These are phyloP conservation scores for Dipodascopsis tothii DNA, from an alignment of 805 yeast genomes.

Conservation along the genomic window DNA sequence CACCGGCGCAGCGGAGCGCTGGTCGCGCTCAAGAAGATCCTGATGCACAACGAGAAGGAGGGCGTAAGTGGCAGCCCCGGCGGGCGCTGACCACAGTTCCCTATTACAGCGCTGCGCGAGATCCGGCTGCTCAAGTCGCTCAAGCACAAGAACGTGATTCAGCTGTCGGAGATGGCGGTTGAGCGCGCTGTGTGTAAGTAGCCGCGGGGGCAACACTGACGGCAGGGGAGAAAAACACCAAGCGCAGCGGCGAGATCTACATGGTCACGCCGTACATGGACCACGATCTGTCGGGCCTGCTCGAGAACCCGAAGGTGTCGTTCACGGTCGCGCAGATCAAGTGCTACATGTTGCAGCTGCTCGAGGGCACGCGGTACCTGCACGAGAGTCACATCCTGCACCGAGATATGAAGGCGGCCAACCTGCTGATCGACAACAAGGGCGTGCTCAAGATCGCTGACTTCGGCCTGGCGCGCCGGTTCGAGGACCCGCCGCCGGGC, in stretches of 20 bases:
- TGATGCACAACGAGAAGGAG: constrained; percentile 69
- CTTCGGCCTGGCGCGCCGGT: constrained; percentile 83
- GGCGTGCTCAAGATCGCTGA: constrained; percentile 89
- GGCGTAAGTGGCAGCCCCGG: constrained; percentile 31
- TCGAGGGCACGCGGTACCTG: constrained; percentile 72
- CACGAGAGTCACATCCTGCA: constrained; percentile 61
- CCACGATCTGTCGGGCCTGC: constrained; percentile 80
- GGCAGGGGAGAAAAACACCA: constrained; percentile 26
- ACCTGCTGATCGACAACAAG: constrained; percentile 66
- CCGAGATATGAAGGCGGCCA: constrained; percentile 92
- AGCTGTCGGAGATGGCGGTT: constrained; percentile 70
- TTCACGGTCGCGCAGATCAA: constrained; percentile 67
- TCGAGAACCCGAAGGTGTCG: constrained; percentile 66
- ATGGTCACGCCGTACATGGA: constrained; percentile 92
- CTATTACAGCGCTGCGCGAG: constrained; percentile 91
- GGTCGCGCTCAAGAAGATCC: constrained; percentile 82
- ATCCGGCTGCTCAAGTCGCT: constrained; percentile 70
- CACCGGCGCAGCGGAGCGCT: constrained; percentile 44
- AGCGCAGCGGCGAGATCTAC: constrained; percentile 45
- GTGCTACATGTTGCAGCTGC: constrained; percentile 70
- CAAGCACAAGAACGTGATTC: constrained; percentile 63
- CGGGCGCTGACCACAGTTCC: constrained; percentile 41
- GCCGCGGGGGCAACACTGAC: constrained; percentile 7
- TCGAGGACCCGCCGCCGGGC: constrained; percentile 47
- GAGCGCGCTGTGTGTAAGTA: constrained; percentile 31